Evolutionary conservation across 1,284 basidiomycete genomes (phyloP).

Genomic region (Anthracocystis walkeri): DNA sequence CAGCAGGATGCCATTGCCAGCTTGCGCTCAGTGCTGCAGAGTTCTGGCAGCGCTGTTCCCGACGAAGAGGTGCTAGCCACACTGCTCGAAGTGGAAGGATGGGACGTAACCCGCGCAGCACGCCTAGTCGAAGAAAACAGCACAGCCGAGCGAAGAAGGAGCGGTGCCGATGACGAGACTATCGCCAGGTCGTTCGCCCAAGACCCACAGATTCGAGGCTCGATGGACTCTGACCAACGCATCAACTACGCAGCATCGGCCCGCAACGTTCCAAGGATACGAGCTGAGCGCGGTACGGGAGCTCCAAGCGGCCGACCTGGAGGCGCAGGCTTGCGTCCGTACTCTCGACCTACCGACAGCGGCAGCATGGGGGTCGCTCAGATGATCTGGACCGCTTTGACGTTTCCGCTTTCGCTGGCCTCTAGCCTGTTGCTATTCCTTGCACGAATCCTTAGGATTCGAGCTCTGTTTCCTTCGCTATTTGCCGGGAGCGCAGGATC

Average conservation of each 20-base stretch:
- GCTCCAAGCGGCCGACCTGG: slow-evolving; percentile 25
- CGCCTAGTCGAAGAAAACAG: slow-evolving; percentile 43
- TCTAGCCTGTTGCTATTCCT: slow-evolving; percentile 47
- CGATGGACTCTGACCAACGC: slow-evolving; percentile 30
- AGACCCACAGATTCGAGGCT: slow-evolving; percentile 26
- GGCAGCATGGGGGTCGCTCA: slow-evolving; percentile 27
- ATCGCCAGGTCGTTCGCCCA: slow-evolving; percentile 47
- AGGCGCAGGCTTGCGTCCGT: slow-evolving; percentile 37
- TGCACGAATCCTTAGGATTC: slow-evolving; percentile 33
- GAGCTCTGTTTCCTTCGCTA: slow-evolving; percentile 31
- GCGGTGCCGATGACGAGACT: slow-evolving; percentile 51
- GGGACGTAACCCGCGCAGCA: slow-evolving; percentile 47
- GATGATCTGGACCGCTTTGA: slow-evolving; percentile 51
- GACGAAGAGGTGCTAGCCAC: slow-evolving; percentile 43
- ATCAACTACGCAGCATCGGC: neutral
- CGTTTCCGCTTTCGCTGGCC: slow-evolving; percentile 51
- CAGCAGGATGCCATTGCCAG: slow-evolving; percentile 47
- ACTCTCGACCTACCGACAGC: slow-evolving; percentile 13
- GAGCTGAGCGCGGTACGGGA: slow-evolving; percentile 8
- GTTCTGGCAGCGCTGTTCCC: slow-evolving; percentile 17
- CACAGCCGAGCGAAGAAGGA: slow-evolving; percentile 43
- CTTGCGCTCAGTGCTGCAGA: slow-evolving; percentile 35
- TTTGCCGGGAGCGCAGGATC: slow-evolving; percentile 19
- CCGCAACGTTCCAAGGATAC: neutral
- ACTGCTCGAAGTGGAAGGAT: slow-evolving; percentile 51